Conservation (phyloP, 169 alveolate species). For the Plasmodium yoelii region DNA sequence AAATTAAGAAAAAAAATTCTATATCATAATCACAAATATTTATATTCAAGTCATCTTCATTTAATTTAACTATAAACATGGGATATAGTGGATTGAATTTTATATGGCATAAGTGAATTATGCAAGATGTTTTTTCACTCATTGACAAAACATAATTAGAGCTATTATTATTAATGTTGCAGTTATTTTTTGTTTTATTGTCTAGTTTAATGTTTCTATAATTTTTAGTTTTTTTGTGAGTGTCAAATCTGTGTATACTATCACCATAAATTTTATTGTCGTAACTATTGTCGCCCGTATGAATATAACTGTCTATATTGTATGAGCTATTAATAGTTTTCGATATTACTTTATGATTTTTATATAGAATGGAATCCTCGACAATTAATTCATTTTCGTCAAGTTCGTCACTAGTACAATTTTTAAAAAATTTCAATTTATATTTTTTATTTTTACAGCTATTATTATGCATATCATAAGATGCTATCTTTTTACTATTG, state of each 20-base stretch:
- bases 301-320: neutral
- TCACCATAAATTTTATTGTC: too few relatives aligned
- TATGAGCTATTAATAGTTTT: neutral
- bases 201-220: neutral
- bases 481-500: conserved; percentile 2
- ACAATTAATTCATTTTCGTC: conserved; percentile 12
- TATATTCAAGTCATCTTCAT: conserved; percentile 47
- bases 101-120: conserved; percentile 62
- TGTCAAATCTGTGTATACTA: too few relatives aligned
- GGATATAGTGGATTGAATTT: conserved; percentile 66
- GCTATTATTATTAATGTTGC: neutral
- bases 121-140: conserved; percentile 59
- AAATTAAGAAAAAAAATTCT: conserved; percentile 59
- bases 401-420: conserved; percentile 10
- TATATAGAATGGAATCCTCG: neutral
- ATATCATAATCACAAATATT: conserved; percentile 74
- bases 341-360: conserved; percentile 32
- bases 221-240: too few relatives aligned
- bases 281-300: neutral
- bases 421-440: conserved; percentile 16
- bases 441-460: neutral
- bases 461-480: conserved; percentile 6
- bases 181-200: neutral
- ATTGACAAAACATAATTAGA: conserved; percentile 60
- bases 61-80: conserved; percentile 46